phyloP scores from a whole-genome alignment of 108 stramenopile species.

The Fistulifera pelliculosa region DNA sequence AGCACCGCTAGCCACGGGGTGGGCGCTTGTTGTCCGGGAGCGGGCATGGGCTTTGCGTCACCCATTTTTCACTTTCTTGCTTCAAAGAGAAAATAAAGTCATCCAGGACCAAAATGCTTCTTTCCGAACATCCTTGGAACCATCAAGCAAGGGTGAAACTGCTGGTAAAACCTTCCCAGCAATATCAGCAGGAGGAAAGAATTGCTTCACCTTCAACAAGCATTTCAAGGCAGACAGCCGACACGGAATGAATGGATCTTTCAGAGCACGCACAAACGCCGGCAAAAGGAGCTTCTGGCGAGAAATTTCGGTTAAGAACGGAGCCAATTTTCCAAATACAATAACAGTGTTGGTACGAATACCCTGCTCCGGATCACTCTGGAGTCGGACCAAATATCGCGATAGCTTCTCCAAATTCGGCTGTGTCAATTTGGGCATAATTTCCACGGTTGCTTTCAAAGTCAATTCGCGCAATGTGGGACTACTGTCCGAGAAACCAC shows the following conservation, averaged over 20 bases:
- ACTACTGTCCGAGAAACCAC: constrained; percentile 78
- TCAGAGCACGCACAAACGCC: constrained; percentile 63
- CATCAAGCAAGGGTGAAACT: constrained; percentile 65
- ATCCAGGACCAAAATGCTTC: constrained; percentile 70
- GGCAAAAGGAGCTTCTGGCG: constrained; percentile 73
- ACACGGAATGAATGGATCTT: constrained; percentile 75
- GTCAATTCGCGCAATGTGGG: constrained; percentile 78
- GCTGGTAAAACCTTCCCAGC: constrained; percentile 58
- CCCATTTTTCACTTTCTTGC: constrained; percentile 49
- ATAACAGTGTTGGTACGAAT: constrained; percentile 87
- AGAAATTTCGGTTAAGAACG: constrained; percentile 48
- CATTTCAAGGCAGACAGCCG: constrained; percentile 62
- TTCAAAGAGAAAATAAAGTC: constrained; percentile 41
- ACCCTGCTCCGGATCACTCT: constrained; percentile 58
- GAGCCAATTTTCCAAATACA: constrained; percentile 74
- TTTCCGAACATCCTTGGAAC: constrained; percentile 47
- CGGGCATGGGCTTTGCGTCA: constrained; percentile 11
- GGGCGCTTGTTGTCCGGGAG: background rate
- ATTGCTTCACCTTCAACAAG: constrained; percentile 30
- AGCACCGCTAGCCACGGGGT: constrained; percentile 1
- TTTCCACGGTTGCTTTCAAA: constrained; percentile 59
- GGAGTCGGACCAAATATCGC: constrained; percentile 76
- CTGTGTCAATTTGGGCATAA: constrained; percentile 56
- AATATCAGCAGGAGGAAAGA: constrained; percentile 51
- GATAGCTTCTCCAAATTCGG: constrained; percentile 82